Evolutionary conservation across 73 alveolate genomes (phyloP).

Genomic region (Paramecium tetraurelia): DNA sequence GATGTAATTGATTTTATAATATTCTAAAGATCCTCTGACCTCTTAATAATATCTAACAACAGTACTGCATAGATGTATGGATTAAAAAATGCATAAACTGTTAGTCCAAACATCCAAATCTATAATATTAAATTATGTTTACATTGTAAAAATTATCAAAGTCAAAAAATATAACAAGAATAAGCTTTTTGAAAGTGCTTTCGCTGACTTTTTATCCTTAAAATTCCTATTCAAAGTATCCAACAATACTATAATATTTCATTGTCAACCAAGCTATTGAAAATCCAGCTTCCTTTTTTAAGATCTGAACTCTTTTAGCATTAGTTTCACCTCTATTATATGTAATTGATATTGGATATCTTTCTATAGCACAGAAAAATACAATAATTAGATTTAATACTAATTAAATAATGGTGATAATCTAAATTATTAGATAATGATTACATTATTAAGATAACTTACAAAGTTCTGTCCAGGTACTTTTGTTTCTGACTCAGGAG

Average conservation of each 20-base stretch:
- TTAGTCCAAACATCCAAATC: conserved; percentile 40
- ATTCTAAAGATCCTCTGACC: conserved; percentile 60
- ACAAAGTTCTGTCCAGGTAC: not conserved
- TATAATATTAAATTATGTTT: not conserved
- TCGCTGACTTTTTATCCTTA: not conserved
- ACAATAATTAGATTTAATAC: conserved; percentile 8
- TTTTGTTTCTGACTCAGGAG: not conserved
- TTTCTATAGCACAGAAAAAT: conserved; percentile 57
- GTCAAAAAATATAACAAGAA: not conserved
- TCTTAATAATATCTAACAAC: conserved; percentile 53
- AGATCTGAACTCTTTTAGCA: not conserved
- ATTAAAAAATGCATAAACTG: conserved; percentile 54
- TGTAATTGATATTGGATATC: conserved; percentile 62
- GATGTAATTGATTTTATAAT: conserved; percentile 53
- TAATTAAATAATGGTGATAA: conserved; percentile 23
- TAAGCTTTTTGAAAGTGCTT: not conserved
- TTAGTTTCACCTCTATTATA: conserved; percentile 44
- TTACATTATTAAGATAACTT: not conserved
- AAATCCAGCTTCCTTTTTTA: conserved; percentile 61
- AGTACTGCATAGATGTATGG: conserved; percentile 53
- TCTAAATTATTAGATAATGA: not conserved
- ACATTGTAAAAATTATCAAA: conserved; percentile 35
- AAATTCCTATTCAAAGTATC: not conserved
- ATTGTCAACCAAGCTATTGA: not conserved
- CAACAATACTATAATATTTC: not conserved